Evolutionary conservation across 805 yeast species (phyloP).

Genomic region (Candida ortonii): DNA sequence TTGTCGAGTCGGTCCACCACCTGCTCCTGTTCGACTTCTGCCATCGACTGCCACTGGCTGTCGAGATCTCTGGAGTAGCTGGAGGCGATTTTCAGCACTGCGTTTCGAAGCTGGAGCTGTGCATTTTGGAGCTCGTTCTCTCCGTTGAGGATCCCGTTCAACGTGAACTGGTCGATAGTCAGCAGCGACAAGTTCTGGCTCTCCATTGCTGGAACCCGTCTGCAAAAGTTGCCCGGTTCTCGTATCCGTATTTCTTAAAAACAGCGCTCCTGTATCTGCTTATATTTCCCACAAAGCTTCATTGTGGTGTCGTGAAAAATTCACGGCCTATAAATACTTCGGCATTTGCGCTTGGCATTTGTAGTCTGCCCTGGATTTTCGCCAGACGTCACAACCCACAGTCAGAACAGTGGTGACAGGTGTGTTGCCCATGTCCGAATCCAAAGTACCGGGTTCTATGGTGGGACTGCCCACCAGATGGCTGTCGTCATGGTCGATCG

Average conservation of each 20-base stretch:
- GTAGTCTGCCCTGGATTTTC: too few relatives aligned
- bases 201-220: background rate
- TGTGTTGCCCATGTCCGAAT: too few relatives aligned
- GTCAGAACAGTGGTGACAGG: too few relatives aligned
- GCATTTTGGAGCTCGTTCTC: conserved; percentile 24
- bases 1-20: conserved; percentile 20
- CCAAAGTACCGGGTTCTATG: too few relatives aligned
- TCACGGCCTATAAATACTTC: background rate
- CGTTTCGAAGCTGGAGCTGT: conserved; percentile 21
- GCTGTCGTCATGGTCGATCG: too few relatives aligned
- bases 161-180: conserved; percentile 26
- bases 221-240: too few relatives aligned
- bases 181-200: conserved; percentile 20
- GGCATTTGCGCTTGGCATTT: background rate
- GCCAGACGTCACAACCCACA: too few relatives aligned
- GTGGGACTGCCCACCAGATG: background rate
- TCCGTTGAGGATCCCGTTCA: conserved; percentile 24
- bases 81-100: conserved; percentile 20
- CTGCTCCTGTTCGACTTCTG: conserved; percentile 24
- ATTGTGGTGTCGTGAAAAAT: conserved; percentile 1
- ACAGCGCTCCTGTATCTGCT: background rate
- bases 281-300: background rate
- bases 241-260: too few relatives aligned
- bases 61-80: conserved; percentile 31
- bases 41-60: conserved; percentile 24